phyloP scores from a whole-genome alignment of 2,329 filamentous ascomycete species.

The Sporothrix brunneoviolacea region DNA sequence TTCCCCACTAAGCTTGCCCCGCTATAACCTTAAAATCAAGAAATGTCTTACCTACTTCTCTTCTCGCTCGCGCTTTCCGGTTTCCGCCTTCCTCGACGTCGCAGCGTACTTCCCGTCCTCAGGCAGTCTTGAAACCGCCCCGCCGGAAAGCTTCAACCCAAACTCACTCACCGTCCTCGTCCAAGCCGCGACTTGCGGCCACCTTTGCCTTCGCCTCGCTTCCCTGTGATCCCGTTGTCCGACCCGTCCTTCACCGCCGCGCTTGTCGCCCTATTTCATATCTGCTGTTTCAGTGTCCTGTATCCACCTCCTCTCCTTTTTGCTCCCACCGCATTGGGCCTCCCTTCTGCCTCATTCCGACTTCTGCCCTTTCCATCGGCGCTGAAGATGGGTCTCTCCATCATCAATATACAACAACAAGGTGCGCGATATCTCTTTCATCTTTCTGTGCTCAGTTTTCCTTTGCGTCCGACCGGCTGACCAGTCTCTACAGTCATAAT shows the following conservation, averaged over 20 bases:
- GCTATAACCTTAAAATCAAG: constrained; percentile 14
- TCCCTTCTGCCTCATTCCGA: background rate
- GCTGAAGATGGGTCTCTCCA: constrained; percentile 70
- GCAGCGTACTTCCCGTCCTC: constrained; percentile 6
- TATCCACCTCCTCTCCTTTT: background rate
- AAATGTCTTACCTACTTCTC: background rate
- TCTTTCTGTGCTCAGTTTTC: background rate
- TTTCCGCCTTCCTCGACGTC: constrained; percentile 5
- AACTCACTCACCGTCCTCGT: background rate
- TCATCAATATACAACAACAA: constrained; percentile 77
- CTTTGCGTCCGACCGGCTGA: background rate
- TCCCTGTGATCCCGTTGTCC: background rate
- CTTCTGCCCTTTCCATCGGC: background rate
- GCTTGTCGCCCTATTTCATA: too few species aligned
- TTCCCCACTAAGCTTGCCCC: constrained; percentile 15
- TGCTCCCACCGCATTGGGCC: background rate
- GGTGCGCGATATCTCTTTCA: constrained; percentile 41
- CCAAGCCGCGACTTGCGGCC: background rate
- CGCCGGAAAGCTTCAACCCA: constrained; percentile 8
- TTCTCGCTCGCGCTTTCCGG: constrained; percentile 1
- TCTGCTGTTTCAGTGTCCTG: too few species aligned
- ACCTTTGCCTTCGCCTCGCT: background rate
- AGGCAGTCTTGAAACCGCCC: constrained; percentile 16
- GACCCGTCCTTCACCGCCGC: background rate
- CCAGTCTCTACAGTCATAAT: constrained; percentile 70